Evolutionary conservation across 2,329 filamentous ascomycete species (phyloP), one percentile per base, ranked within the genome.

Genomic region (Penicillium sp.): DNA sequence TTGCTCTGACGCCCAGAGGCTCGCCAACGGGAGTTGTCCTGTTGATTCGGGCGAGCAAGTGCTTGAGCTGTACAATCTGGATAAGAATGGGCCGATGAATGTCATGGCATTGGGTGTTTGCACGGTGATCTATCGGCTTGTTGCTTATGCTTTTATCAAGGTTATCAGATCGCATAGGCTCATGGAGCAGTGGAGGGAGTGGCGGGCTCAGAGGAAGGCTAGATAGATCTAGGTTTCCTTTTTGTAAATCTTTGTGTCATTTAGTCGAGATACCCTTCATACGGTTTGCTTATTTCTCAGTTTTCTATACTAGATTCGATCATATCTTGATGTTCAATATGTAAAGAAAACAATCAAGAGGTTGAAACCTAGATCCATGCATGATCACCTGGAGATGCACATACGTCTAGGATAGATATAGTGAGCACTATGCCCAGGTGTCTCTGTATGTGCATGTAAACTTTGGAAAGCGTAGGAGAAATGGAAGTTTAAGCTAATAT

Each of bases 21-120:
- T 89, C 10, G 79, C 81, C 0, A 72, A 83, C 51, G 88, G 88
- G 0, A 69, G 67, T 12, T 92, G 89, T 67, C 82, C 84, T 0
- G 84, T 90, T 40, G 77, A 81, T 44, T 87, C 80, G 0, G 89
- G 89, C 0, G 77, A 86, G 63, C 78, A 91, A 63, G 88, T 88
- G 0, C 70, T 92, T 46, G 70, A 82, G 42, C 65, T 91, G 52
- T 92, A 91, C 69, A 82, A 83, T 48, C 75, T 91, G 52, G 78
- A 89, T 50, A 83, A 80, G 11, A 77, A 88, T 62, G 82, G 85
- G 0, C 76, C 80, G 12, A 75, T 83, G 51, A 87, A 89, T 61
- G 68, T 90, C 2, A 78, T 84, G 61, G 84, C 81, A 4, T 67
- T 91, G 63, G 87, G 83, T 0, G 80, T 83, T 1, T 85, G 83